Conservation (phyloP, 768 basidiomycete species). For the Rhizopogon vesiculosus region DNA sequence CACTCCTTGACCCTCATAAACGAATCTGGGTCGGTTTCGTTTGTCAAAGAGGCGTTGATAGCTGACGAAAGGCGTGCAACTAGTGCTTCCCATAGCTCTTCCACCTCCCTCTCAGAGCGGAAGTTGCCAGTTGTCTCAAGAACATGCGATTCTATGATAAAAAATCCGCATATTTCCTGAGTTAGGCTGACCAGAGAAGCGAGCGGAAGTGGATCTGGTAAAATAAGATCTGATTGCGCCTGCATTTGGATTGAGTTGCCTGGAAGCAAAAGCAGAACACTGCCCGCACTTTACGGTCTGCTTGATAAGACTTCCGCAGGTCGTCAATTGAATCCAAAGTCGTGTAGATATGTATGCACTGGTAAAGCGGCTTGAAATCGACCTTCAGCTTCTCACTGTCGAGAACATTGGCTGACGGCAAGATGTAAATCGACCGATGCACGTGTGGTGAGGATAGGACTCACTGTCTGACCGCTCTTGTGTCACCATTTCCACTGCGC, state of each 20-base stretch:
- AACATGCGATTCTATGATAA: conserved; percentile 93
- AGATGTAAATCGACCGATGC: conserved; percentile 3
- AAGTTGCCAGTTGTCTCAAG: conserved; percentile 85
- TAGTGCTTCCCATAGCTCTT: conserved; percentile 92
- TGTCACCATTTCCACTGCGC: conserved; percentile 87
- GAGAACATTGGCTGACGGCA: conserved; percentile 72
- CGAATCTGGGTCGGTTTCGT: conserved; percentile 74
- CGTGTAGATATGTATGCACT: conserved; percentile 96
- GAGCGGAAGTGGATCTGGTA: conserved; percentile 69
- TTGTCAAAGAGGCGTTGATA: conserved; percentile 66
- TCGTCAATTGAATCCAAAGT: conserved; percentile 88
- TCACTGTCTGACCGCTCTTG: conserved; percentile 94
- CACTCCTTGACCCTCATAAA: conserved; percentile 83
- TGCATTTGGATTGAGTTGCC: conserved; percentile 28
- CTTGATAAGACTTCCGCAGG: conserved; percentile 88
- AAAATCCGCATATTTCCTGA: conserved; percentile 95
- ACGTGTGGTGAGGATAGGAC: conserved; percentile 22
- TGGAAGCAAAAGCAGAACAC: neutral
- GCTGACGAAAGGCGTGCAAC: conserved; percentile 67
- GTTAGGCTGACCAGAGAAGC: conserved; percentile 69
- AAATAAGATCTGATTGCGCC: conserved; percentile 96
- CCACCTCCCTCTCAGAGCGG: conserved; percentile 86
- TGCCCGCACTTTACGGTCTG: conserved; percentile 78
- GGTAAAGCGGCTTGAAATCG: conserved; percentile 92
- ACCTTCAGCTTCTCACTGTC: conserved; percentile 85